A percentile compares a stretch with the other conserved stretches of the same genome.
phyloP scores from a whole-genome alignment of 305 asterid species.

The Coffea humblotiana region DNA sequence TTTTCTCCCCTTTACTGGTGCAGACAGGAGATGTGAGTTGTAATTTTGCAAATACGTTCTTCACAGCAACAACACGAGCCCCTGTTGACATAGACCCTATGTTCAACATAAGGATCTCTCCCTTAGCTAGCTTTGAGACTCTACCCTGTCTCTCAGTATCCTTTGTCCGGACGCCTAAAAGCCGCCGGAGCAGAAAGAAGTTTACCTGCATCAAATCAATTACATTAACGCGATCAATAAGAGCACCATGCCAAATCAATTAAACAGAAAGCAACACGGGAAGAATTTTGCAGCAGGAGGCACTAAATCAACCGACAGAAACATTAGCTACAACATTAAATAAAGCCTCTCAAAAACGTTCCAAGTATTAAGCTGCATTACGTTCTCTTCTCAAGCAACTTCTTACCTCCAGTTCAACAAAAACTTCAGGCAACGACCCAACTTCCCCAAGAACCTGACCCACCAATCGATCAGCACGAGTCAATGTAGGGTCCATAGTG shows the following conservation, averaged over 20 bases:
- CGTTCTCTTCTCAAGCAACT: not conserved
- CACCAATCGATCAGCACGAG: slow-evolving; percentile 97
- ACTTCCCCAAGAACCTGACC: slow-evolving; percentile 99
- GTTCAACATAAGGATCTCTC: slow-evolving; percentile 94
- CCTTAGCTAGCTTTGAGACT: slow-evolving; percentile 81
- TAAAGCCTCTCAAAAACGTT: not conserved
- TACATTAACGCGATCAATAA: not conserved
- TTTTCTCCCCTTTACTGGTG: slow-evolving; percentile 90
- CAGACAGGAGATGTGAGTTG: slow-evolving; percentile 96
- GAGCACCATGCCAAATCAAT: not conserved
- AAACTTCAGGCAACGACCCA: slow-evolving; percentile 91
- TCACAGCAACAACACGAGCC: slow-evolving; percentile 89
- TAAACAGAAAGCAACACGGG: not conserved
- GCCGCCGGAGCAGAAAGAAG: slow-evolving; percentile 83
- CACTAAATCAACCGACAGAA: not conserved
- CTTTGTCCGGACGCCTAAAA: slow-evolving; percentile 92
- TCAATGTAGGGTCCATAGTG: slow-evolving; percentile 95
- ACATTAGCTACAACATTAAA: not conserved
- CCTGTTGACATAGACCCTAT: slow-evolving; percentile 98
- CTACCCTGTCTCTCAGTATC: slow-evolving; percentile 86
- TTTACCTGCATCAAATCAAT: slow-evolving; percentile 52
- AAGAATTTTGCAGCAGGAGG: not conserved
- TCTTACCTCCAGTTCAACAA: slow-evolving; percentile 81
- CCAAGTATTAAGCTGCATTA: not conserved
- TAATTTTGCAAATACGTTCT: slow-evolving; percentile 82